Conservation (phyloP, 2,329 filamentous ascomycete species). For the Chrysosphaeria jannelii region DNA sequence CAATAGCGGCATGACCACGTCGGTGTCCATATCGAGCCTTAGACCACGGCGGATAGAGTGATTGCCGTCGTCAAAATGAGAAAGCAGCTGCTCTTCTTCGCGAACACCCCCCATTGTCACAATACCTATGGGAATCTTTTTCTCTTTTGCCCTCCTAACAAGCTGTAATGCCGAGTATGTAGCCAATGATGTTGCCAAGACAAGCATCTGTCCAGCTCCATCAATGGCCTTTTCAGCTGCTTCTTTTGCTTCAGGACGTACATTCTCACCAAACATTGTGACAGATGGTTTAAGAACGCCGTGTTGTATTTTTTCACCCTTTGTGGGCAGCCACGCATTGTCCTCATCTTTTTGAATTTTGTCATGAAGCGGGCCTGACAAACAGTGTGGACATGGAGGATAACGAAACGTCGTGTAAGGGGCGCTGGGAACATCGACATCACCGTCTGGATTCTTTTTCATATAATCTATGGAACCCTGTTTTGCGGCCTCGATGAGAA, state of each 20-base stretch:
- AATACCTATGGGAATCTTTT: conserved; percentile 60
- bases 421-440: conserved; percentile 66
- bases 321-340: conserved; percentile 40
- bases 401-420: conserved; percentile 79
- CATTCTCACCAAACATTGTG: conserved; percentile 88
- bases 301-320: conserved; percentile 10
- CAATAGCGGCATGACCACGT: conserved; percentile 24
- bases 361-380: conserved; percentile 26
- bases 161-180: conserved; percentile 89
- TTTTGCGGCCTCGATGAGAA: conserved; percentile 33
- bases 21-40: conserved; percentile 25
- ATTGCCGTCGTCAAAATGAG: conserved; percentile 20
- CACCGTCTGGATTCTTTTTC: conserved; percentile 75
- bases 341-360: conserved; percentile 43
- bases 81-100: conserved; percentile 46
- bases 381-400: conserved; percentile 59
- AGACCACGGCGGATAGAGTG: conserved; percentile 19
- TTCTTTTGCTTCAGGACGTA: conserved; percentile 34
- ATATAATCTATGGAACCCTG: too few relatives aligned
- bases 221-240: conserved; percentile 60
- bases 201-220: conserved; percentile 38
- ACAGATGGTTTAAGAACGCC: conserved; percentile 82
- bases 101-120: conserved; percentile 66
- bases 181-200: conserved; percentile 70
- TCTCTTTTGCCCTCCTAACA: conserved; percentile 53